Percentiles rank a stretch among this genome's conserved stretches.
Evolutionary conservation across 305 asterid species (phyloP).

Genomic region (Rubia tinctorum): DNA sequence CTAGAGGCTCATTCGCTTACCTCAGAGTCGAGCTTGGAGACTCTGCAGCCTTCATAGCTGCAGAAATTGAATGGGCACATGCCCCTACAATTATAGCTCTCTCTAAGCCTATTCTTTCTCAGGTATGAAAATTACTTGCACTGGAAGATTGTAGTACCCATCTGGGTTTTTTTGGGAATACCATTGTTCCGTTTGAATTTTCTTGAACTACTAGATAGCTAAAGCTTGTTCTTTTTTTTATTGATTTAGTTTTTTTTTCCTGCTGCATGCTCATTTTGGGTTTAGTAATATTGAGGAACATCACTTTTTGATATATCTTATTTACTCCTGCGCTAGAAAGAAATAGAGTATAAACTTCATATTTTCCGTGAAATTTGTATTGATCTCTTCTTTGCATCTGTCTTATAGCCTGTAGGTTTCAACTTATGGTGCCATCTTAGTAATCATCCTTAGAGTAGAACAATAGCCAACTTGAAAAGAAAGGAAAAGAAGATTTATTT

Average conservation of each 20-base stretch:
- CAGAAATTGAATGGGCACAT: constrained; percentile 95
- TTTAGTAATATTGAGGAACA: neutral
- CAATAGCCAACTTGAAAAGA: neutral
- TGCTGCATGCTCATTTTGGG: neutral
- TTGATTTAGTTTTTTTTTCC: neutral
- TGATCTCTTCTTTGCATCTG: neutral
- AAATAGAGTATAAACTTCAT: neutral
- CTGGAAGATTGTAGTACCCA: neutral
- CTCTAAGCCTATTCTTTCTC: constrained; percentile 68
- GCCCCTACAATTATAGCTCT: constrained; percentile 79
- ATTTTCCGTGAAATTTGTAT: neutral
- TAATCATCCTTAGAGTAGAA: neutral
- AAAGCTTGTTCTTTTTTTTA: neutral
- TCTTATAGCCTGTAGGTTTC: neutral
- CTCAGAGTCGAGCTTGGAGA: constrained; percentile 79
- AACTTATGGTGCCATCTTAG: neutral
- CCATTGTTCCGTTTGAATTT: neutral
- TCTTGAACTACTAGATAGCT: neutral
- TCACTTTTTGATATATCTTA: neutral
- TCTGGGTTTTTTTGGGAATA: neutral
- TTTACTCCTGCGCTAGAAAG: neutral
- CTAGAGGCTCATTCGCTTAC: constrained; percentile 85
- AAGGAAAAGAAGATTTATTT: neutral
- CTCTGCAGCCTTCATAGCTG: constrained; percentile 65
- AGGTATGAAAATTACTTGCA: constrained; percentile 33